Evolutionary conservation across 768 basidiomycete genomes (phyloP).

Genomic region (Rhodotorula babjevae): DNA sequence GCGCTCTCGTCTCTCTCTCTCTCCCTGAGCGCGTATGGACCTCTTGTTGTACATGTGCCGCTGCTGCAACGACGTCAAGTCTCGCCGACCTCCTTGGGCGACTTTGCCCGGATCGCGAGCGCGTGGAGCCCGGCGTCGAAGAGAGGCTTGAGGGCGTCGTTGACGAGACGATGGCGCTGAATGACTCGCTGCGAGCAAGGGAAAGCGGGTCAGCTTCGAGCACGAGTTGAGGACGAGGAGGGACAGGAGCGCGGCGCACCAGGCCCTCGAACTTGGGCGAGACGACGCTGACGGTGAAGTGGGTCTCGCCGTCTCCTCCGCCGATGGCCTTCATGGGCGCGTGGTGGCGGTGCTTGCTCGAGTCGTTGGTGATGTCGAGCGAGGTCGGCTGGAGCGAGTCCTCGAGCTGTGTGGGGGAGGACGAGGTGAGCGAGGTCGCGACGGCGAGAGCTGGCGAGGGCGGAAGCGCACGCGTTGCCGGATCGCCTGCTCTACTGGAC

Average conservation of each 20-base stretch:
- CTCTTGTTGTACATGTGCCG: slow-evolving; percentile 5
- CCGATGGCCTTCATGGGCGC: slow-evolving; percentile 49
- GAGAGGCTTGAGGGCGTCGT: slow-evolving; percentile 49
- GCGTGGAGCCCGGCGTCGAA: slow-evolving; percentile 51
- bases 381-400: slow-evolving; percentile 45
- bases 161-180: slow-evolving; percentile 50
- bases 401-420: slow-evolving; percentile 44
- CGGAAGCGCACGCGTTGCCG: slow-evolving; percentile 44
- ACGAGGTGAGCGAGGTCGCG: neutral
- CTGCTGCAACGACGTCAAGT: too few relatives aligned
- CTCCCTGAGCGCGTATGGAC: too few relatives aligned
- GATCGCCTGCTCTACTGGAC: slow-evolving; percentile 47
- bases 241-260: slow-evolving; percentile 15
- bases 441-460: neutral
- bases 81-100: slow-evolving; percentile 43
- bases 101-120: slow-evolving; percentile 48
- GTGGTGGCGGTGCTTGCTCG: slow-evolving; percentile 45
- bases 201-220: slow-evolving; percentile 16
- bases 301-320: slow-evolving; percentile 51
- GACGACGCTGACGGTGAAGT: slow-evolving; percentile 44
- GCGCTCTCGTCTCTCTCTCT: neutral
- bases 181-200: slow-evolving; percentile 46
- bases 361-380: slow-evolving; percentile 49
- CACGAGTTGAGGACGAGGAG: too few relatives aligned
- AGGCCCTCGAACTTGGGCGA: slow-evolving; percentile 42